phyloP scores from a whole-genome alignment of 1,139 yeast species.

The Yamadazyma siamensis region DNA sequence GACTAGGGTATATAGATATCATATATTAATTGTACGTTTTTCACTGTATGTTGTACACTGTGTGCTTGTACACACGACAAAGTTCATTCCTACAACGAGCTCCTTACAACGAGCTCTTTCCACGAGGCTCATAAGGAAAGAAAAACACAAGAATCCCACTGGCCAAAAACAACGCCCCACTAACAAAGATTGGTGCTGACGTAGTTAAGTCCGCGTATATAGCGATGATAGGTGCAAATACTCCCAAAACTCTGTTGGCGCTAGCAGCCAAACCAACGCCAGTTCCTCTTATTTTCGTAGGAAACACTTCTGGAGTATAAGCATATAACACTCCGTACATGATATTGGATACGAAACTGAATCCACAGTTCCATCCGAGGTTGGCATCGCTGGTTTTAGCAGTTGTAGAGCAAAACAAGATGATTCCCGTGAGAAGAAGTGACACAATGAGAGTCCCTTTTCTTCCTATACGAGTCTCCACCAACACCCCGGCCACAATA shows the following conservation, averaged over 20 bases:
- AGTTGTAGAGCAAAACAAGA: conserved; percentile 40
- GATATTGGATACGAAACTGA: conserved; percentile 38
- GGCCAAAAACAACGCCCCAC: conserved; percentile 38
- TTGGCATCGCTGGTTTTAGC: conserved; percentile 36
- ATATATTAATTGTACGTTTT: too few relatives aligned
- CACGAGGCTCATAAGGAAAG: conserved; percentile 42
- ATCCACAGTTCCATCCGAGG: conserved; percentile 45
- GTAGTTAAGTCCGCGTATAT: conserved; percentile 41
- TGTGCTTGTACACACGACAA: background rate
- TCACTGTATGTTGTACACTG: too few relatives aligned
- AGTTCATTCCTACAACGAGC: background rate
- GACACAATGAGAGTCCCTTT: conserved; percentile 36
- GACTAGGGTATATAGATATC: too few relatives aligned
- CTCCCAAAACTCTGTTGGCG: conserved; percentile 39
- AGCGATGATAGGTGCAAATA: conserved; percentile 45
- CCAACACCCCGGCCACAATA: conserved; percentile 35
- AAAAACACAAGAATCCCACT: conserved; percentile 33
- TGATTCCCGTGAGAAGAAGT: conserved; percentile 35
- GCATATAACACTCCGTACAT: conserved; percentile 47
- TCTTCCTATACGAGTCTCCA: conserved; percentile 38
- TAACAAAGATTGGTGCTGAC: conserved; percentile 41
- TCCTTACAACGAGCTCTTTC: conserved; percentile 11
- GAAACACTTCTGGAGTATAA: conserved; percentile 44
- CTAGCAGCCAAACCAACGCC: conserved; percentile 44
- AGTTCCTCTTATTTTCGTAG: conserved; percentile 39